These are phyloP conservation scores for Petasospora fabianii DNA, from an alignment of 1,139 yeast genomes.

Conservation along the genomic window DNA sequence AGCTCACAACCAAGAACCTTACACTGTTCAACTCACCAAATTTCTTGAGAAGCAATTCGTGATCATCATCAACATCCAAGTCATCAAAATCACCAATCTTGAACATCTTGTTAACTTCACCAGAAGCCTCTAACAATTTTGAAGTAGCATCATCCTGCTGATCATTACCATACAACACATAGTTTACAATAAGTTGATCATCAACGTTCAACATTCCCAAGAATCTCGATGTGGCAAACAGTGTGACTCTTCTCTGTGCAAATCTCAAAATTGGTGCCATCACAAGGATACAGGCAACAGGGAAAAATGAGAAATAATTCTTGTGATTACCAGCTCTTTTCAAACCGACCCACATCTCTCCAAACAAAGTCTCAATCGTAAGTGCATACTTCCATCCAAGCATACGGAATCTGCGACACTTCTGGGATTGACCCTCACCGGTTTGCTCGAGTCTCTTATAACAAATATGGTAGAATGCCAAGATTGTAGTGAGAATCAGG, in stretches of 20 bases:
- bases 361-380: constrained; percentile 11
- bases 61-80: constrained; percentile 12
- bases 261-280: constrained; percentile 17
- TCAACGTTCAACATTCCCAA: constrained; percentile 11
- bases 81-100: constrained; percentile 12
- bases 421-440: constrained; percentile 8
- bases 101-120: constrained; percentile 7
- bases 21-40: constrained; percentile 11
- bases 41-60: constrained; percentile 3
- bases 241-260: constrained; percentile 15
- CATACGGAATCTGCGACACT: constrained; percentile 5
- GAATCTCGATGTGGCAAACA: constrained; percentile 12
- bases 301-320: constrained; percentile 12
- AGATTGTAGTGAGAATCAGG: constrained; percentile 9
- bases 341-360: constrained; percentile 16
- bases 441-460: constrained; percentile 14
- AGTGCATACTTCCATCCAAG: constrained; percentile 17
- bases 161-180: constrained; percentile 13
- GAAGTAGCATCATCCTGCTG: constrained; percentile 1
- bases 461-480: constrained; percentile 17
- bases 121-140: constrained; percentile 6
- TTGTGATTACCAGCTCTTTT: constrained; percentile 10
- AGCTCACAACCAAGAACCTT: constrained; percentile 10
- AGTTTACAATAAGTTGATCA: constrained; percentile 11
- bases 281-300: constrained; percentile 9